Evolutionary conservation across 306 rosid genomes (phyloP).

Genomic region (Abrus pulchellus): DNA sequence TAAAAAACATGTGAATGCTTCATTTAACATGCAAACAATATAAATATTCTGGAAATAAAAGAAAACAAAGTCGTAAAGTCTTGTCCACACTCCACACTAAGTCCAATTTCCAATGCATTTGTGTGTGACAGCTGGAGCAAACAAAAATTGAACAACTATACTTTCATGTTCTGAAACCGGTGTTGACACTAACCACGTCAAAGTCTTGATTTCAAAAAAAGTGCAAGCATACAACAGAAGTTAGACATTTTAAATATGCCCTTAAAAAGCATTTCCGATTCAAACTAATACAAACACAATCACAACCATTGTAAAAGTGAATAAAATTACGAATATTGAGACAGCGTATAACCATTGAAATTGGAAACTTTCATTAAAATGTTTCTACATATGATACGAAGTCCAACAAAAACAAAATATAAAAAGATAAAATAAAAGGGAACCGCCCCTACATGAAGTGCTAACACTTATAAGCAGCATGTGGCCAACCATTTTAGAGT

Average conservation of each 20-base stretch:
- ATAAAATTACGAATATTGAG: not conserved
- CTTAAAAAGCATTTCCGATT: conserved; percentile 7
- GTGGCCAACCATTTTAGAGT: conserved; percentile 32
- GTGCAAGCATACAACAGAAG: conserved; percentile 16
- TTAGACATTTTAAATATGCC: conserved; percentile 32
- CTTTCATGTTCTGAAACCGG: not conserved
- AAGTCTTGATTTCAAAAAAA: not conserved
- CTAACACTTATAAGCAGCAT: not conserved
- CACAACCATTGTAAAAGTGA: conserved; percentile 15
- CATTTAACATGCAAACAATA: not conserved
- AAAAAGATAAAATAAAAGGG: not conserved
- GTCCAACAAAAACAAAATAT: conserved; percentile 13
- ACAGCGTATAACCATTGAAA: conserved; percentile 7
- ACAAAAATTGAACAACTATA: conserved; percentile 1
- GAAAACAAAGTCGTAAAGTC: conserved; percentile 21
- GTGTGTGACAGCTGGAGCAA: not conserved
- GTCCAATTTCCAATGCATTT: conserved; percentile 14
- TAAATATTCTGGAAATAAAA: not conserved
- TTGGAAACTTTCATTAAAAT: conserved; percentile 12
- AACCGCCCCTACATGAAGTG: not conserved
- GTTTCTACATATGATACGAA: conserved; percentile 18
- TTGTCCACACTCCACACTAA: not conserved
- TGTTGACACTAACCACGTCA: conserved; percentile 6
- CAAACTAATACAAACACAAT: conserved; percentile 25
- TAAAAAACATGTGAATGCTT: not conserved